Conservation (phyloP, 352 stramenopile species). For the Thalassiosira exigua region DNA sequence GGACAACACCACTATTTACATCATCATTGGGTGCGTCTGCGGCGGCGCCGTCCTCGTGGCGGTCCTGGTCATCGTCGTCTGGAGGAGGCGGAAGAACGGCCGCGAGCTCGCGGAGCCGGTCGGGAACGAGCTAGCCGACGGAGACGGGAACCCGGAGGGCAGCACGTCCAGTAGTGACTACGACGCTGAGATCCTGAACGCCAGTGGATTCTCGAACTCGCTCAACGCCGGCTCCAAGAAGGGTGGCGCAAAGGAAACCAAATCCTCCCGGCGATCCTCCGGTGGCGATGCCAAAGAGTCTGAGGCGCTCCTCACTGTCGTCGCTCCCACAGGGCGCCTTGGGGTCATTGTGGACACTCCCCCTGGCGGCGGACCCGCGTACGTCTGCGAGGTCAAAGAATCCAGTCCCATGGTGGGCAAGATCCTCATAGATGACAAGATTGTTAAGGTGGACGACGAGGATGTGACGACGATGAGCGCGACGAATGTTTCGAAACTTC, state of each 20-base stretch:
- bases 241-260: not conserved
- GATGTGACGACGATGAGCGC: conserved; percentile 30
- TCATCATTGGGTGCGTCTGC: conserved; percentile 1
- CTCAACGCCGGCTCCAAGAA: not conserved
- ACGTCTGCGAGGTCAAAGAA: conserved; percentile 25
- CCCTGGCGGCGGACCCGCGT: conserved; percentile 12
- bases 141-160: conserved; percentile 1
- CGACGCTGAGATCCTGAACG: not conserved
- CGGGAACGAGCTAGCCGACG: not conserved
- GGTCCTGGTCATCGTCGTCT: not conserved
- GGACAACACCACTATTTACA: not conserved
- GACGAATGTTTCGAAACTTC: conserved; percentile 34
- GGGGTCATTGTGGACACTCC: conserved; percentile 34
- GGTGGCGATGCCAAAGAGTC: not conserved
- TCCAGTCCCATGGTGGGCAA: conserved; percentile 11
- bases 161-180: not conserved
- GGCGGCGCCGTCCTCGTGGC: not conserved
- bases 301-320: conserved; percentile 13
- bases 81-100: not conserved
- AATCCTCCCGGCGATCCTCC: not conserved
- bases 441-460: conserved; percentile 40
- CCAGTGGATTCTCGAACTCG: not conserved
- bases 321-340: conserved; percentile 28
- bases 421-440: conserved; percentile 29
- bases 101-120: no score